A percentile compares a stretch with the other conserved stretches of the same genome.
phyloP scores from a whole-genome alignment of 1,139 yeast species.

The Debaryomycetaceae sp. region DNA sequence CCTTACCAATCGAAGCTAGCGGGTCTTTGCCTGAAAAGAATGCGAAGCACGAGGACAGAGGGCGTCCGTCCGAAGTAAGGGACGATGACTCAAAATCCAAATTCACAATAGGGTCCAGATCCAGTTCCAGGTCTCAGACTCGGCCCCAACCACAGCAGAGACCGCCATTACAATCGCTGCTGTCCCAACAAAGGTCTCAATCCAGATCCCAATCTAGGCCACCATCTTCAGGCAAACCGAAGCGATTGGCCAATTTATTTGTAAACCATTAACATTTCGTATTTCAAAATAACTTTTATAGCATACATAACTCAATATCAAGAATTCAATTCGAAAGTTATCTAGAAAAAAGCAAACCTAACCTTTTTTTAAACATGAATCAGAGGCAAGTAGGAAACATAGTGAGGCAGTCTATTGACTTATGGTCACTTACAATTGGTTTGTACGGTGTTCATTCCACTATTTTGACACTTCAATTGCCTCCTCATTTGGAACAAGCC shows the following conservation, averaged over 20 bases:
- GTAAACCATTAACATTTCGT: neutral
- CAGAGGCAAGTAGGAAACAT: slow-evolving; percentile 31
- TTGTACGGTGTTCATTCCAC: slow-evolving; percentile 23
- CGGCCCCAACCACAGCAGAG: slow-evolving; percentile 12
- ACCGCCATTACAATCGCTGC: too few species aligned
- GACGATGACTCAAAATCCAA: slow-evolving; percentile 1
- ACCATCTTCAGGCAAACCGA: slow-evolving; percentile 4
- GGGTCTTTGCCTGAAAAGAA: neutral
- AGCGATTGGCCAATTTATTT: slow-evolving; percentile 16
- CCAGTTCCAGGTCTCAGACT: slow-evolving; percentile 8
- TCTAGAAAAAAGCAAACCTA: too few species aligned
- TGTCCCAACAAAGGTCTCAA: slow-evolving; percentile 1
- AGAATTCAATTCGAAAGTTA: too few species aligned
- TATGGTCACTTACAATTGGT: slow-evolving; percentile 28
- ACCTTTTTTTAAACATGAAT: neutral
- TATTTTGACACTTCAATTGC: slow-evolving; percentile 27
- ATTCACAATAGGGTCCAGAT: slow-evolving; percentile 11
- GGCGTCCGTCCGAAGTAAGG: slow-evolving; percentile 6
- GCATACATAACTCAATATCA: neutral
- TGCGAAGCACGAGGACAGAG: slow-evolving; percentile 10
- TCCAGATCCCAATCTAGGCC: slow-evolving; percentile 15
- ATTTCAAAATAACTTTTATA: neutral
- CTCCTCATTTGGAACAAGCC: slow-evolving; percentile 46
- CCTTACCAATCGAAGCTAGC: slow-evolving; percentile 1
- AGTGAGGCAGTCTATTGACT: slow-evolving; percentile 21